Evolutionary conservation across 164 flowering plant species (phyloP), one percentile per base, ranked within the genome.

Genomic region (Sedum album): DNA sequence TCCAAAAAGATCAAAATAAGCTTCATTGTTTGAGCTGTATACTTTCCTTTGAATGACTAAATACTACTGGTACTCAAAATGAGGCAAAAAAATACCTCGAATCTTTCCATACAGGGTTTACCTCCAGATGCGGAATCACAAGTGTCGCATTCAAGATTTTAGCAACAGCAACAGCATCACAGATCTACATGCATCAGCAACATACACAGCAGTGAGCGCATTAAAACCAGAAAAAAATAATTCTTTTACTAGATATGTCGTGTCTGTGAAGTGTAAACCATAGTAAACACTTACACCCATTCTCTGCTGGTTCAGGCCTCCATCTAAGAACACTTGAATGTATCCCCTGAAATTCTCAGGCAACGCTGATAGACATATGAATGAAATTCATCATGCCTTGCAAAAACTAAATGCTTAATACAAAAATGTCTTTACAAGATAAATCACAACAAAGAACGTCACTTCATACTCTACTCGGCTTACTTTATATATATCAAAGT

Each of bases 121-220:
- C 86, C 79, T 94, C 96, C 71, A 94, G 83, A 75, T 84, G 81
- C 35, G 99, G 99, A 31, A 94, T 82, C 64, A 94, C 89, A 61
- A 94, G 87, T 1, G 97, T 95, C 48, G 97, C 96, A 76, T 92
- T 95, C 77, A 95, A 74, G 35, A 95, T 88, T 80, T 88, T 90
- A 51, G 97, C 99, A 76, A 92, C 97, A 63, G 97, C 97, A 76
- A 92, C 97, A 61, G 97, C 99, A 79, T 95, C 99, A 78, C 97
- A 95, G 31, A 95, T 84, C 99, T 94, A 26, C 30, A 65, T 36
- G 11, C 33, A 57, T 28, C 35, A 57, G n/a, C 23, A 7, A 8
- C n/a, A n/a, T n/a, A n/a, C n/a, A 8, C 55, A 49, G 60, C 8
- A 9, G 60, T 53, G 26, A 53, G 60, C 26, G 14, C 60, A 7